These are phyloP conservation scores for Westerdykella sp. DNA, from an alignment of 2,329 filamentous ascomycete genomes.

Conservation along the genomic window DNA sequence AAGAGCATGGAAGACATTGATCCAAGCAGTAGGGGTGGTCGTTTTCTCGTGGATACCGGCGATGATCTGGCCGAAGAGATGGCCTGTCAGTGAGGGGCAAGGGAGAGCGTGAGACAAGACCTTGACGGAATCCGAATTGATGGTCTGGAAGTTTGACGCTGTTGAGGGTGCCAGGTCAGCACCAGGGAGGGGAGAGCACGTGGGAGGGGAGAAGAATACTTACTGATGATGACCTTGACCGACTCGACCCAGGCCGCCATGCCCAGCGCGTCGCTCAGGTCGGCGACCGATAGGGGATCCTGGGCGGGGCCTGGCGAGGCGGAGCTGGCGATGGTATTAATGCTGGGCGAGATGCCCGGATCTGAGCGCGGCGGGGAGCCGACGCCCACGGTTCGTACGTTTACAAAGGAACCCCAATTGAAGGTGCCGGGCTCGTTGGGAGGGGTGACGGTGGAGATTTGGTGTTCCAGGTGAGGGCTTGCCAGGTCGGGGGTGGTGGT, in stretches of 20 bases:
- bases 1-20: slow-evolving; percentile 59
- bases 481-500: slow-evolving; percentile 14
- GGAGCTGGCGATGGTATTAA: slow-evolving; percentile 13
- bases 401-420: slow-evolving; percentile 37
- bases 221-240: slow-evolving; percentile 30
- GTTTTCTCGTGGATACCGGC: slow-evolving; percentile 50
- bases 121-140: slow-evolving; percentile 43
- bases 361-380: slow-evolving; percentile 39
- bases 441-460: slow-evolving; percentile 42
- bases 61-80: slow-evolving; percentile 52
- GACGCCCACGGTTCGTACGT: slow-evolving; percentile 30
- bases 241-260: slow-evolving; percentile 29
- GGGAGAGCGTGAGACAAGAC: slow-evolving; percentile 57
- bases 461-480: slow-evolving; percentile 24
- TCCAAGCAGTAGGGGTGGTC: slow-evolving; percentile 51
- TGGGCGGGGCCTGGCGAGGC: slow-evolving; percentile 19
- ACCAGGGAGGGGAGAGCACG: not conserved
- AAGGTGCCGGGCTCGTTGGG: slow-evolving; percentile 40
- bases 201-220: slow-evolving; percentile 7
- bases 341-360: slow-evolving; percentile 26
- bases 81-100: slow-evolving; percentile 45
- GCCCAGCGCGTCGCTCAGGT: slow-evolving; percentile 16
- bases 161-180: slow-evolving; percentile 4
- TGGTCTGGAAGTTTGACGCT: slow-evolving; percentile 29
- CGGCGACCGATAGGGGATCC: slow-evolving; percentile 7